Base-by-base conservation (phyloP, 148 eudicot genomes). In the Cornus controversa region DNA sequence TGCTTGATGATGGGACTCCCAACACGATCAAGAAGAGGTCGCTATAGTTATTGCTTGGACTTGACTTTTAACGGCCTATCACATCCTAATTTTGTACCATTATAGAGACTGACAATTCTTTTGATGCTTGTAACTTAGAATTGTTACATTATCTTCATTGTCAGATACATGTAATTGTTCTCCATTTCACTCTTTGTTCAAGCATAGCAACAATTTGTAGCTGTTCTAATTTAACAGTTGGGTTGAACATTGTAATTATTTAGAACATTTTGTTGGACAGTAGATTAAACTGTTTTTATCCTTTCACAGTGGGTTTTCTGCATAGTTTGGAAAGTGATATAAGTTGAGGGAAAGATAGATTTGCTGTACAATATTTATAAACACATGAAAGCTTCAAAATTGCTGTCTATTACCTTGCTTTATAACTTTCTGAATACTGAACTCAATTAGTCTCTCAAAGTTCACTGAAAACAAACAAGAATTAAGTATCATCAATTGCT, bases 1-100 rank as follows among this genome's bases (percentile, higher is more conserved):
- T 91, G 84, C 84, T 89, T 27, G 94, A 88, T 23, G 87, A 86
- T 67, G 94, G 77, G 77, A 73, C 71, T 81, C 65, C 78, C 66
- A 89, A 83, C 57, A 75, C 18, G 20, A 78, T 67, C 80, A 88
- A 85, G 90, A 92, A 74, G 77, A 85, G 83, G 82, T 79, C 85
- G 81, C 78, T 73, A 80, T 86, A 86, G 71, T 8, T 45, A 69
- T 27, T 50, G 13, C 60, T 47, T 34, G 67, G 50, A 23, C 63
- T 70, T 71, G 22, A 57, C 69, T 26, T 40, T 25, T 28, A 20
- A 9, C 22, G 20, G 78, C 66, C 10, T 64, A 6, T 74, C 79
- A 74, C 77, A 66, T 58, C 62, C 64, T 81, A 77, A 79, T 78
- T 79, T 67, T 76, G 86, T 86, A 81, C 79, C 74, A 60, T 74